Base-by-base conservation (phyloP, 306 rosid species). In the Fagus sylvatica region DNA sequence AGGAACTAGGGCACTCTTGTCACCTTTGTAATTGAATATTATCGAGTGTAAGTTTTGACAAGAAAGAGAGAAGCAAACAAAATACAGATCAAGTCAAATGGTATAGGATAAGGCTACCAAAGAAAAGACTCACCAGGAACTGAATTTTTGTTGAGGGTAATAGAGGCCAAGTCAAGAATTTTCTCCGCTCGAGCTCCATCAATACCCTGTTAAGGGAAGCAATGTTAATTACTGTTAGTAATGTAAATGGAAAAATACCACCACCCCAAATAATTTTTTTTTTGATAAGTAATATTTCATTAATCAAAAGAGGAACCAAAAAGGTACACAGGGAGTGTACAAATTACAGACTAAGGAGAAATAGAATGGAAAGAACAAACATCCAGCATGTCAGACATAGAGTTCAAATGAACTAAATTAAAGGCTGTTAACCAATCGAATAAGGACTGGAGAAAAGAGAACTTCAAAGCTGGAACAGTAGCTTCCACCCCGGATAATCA, bases 101-200 rank as follows among this genome's bases (percentile, higher is more conserved):
- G 15, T 53, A 41, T 40, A 15, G 6, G 65, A 76, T 22, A 19
- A 55, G 41, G 67, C 53, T 60, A 66, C 30, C 53, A 41, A 72
- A 61, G 55, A 17, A 36, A 46, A 68, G 40, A 73, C 88, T 87
- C 76, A 95, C 98, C 96, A 13, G 97, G 96, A 76, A 92, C 98
- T 55, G 97, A 95, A 71, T 95, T 95, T 83, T 94, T 94, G 88
- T 94, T 94, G 76, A 94, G 97, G 55, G 97, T 95, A 66, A 95
- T 95, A 2, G 83, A 95, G 72, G 97, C 92, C 91, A 92, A 73
- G 91, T 95, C 98, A 48, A 95, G 95, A 80, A 95, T 95, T 88
- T 95, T 95, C 87, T 95, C 98, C 42, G 51, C 97, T 40, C 98
- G 92, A 53, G 98, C 98, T 66, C 97, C 98, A 81, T 95, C 98